phyloP scores from a whole-genome alignment of 768 basidiomycete species.

The Trametopsis cervina region DNA sequence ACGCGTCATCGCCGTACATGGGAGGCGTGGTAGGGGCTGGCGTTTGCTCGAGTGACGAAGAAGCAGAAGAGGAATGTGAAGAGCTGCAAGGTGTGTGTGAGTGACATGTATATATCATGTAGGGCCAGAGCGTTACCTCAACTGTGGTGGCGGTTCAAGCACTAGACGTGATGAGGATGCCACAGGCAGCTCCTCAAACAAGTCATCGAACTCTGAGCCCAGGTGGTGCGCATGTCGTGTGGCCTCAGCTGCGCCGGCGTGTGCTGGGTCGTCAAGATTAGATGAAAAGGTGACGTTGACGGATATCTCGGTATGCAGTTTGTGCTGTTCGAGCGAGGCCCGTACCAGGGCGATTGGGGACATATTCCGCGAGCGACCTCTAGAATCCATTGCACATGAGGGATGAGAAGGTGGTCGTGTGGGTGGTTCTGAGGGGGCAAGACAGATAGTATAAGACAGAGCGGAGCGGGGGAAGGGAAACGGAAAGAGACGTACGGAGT shows the following conservation, averaged over 20 bases:
- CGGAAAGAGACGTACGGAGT: too few species aligned
- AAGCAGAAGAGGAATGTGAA: slow-evolving; percentile 19
- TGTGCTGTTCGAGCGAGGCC: slow-evolving; percentile 5
- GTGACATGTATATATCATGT: neutral
- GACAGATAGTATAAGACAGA: neutral
- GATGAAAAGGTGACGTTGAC: slow-evolving; percentile 5
- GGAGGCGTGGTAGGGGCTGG: slow-evolving; percentile 22
- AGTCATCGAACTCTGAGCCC: too few species aligned
- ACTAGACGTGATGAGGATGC: slow-evolving; percentile 19
- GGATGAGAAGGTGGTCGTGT: slow-evolving; percentile 5
- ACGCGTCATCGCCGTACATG: slow-evolving; percentile 25
- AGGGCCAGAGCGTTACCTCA: slow-evolving; percentile 1
- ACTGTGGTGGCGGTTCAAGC: slow-evolving; percentile 8
- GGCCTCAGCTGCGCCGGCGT: neutral
- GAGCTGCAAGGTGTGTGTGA: slow-evolving; percentile 2
- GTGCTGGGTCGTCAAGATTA: slow-evolving; percentile 2
- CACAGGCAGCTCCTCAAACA: slow-evolving; percentile 7
- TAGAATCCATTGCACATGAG: slow-evolving; percentile 18
- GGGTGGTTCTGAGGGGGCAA: slow-evolving; percentile 1
- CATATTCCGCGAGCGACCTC: slow-evolving; percentile 22
- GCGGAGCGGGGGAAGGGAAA: slow-evolving; percentile 5
- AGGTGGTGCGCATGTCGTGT: neutral
- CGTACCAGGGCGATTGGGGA: slow-evolving; percentile 19
- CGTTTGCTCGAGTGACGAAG: slow-evolving; percentile 18
- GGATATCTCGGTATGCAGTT: slow-evolving; percentile 13